Percentiles rank a stretch among this genome's conserved stretches.
These are phyloP conservation scores for Yarrowia deformans DNA, from an alignment of 805 yeast species.

Conservation along the genomic window DNA sequence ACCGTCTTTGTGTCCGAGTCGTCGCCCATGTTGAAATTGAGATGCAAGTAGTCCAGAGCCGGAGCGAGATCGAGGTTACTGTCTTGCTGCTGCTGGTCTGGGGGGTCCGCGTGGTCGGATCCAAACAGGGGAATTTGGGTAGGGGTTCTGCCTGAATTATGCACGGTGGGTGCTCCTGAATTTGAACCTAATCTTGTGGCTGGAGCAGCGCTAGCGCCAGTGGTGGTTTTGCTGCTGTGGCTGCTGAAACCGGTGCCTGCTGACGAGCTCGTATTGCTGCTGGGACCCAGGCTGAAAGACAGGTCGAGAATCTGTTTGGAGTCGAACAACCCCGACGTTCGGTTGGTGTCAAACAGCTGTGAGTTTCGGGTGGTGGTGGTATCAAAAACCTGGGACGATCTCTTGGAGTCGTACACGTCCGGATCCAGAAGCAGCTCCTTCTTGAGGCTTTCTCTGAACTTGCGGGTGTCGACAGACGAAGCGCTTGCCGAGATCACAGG, in stretches of 20 bases:
- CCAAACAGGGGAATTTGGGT: conserved; percentile 30
- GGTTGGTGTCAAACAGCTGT: neutral
- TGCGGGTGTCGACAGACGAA: neutral
- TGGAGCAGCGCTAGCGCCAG: too few relatives aligned
- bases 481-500: neutral
- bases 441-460: conserved; percentile 15
- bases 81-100: neutral
- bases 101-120: conserved; percentile 15
- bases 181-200: conserved; percentile 1
- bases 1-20: conserved; percentile 16
- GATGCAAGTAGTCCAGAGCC: conserved; percentile 17
- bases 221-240: too few relatives aligned
- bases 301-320: neutral
- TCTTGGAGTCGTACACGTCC: conserved; percentile 6
- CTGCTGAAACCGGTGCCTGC: too few relatives aligned
- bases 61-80: conserved; percentile 11
- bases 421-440: conserved; percentile 33
- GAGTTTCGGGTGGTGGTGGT: neutral
- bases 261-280: neutral
- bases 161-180: conserved; percentile 33
- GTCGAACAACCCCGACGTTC: neutral
- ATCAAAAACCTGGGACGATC: neutral
- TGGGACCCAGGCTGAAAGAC: conserved; percentile 2
- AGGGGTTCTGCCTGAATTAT: conserved; percentile 12
- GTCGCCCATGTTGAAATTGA: conserved; percentile 14